Percentiles rank a stretch among this genome's conserved stretches.
phyloP scores from a whole-genome alignment of 2,329 filamentous ascomycete species.

The Nothomitra cinnamomea region DNA sequence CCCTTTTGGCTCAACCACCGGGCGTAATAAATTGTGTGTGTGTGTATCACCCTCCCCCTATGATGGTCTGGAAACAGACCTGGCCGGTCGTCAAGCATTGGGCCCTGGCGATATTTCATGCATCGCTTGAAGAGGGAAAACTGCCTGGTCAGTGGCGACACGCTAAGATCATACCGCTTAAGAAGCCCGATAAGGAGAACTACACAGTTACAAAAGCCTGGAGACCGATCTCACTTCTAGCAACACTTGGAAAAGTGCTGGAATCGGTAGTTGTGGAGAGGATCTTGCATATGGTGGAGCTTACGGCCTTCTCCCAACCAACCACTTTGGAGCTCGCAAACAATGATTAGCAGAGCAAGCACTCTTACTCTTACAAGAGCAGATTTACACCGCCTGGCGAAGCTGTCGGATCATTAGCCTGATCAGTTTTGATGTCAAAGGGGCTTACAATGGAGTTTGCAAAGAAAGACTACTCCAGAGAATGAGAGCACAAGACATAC shows the following conservation, averaged over 20 bases:
- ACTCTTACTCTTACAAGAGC: conserved; percentile 19
- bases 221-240: conserved; percentile 14
- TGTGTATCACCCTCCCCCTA: too few relatives aligned
- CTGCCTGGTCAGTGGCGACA: conserved; percentile 11
- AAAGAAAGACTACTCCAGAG: conserved; percentile 21
- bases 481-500: conserved; percentile 17
- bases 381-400: conserved; percentile 17
- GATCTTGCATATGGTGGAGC: conserved; percentile 17
- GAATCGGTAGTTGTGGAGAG: conserved; percentile 17
- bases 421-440: conserved; percentile 25
- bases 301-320: conserved; percentile 18
- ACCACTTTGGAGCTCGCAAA: conserved; percentile 22
- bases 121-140: conserved; percentile 10
- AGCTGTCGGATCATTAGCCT: conserved; percentile 18
- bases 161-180: too few relatives aligned
- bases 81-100: conserved; percentile 14
- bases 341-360: conserved; percentile 20
- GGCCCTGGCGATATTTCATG: conserved; percentile 12
- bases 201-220: background rate
- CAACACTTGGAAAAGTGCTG: conserved; percentile 16
- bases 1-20: too few relatives aligned
- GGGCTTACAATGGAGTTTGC: conserved; percentile 25
- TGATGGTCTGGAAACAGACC: conserved; percentile 7
- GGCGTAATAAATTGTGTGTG: too few relatives aligned
- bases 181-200: conserved; percentile 14